Evolutionary conservation across 2,329 filamentous ascomycete genomes (phyloP), one percentile per base, ranked within the genome.

Genomic region (Cyclaneusma minus): DNA sequence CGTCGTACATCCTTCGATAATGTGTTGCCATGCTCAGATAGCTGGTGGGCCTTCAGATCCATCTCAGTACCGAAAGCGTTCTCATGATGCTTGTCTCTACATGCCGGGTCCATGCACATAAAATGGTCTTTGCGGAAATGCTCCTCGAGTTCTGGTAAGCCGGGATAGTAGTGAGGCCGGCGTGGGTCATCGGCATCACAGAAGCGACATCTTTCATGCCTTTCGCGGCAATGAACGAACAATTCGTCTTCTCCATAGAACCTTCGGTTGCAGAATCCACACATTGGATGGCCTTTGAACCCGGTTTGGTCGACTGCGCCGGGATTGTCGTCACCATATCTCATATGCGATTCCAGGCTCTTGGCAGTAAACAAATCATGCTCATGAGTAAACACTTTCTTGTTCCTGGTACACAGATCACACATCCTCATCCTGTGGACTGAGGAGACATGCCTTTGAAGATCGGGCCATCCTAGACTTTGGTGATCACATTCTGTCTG

Each of bases 361-460:
- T 74, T 68, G 34, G 72, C 66, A 1, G 80, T 77, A 49, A 94
- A 95, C 2, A 98, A 64, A 35, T 91, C 82, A 48, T 98, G 89
- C 52, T 98, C 89, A 53, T 98, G 89, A 1, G 89, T 94, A 42
- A 98, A 98, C 17, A 94, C 84, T 47, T 93, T 94, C 55, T 98
- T 98, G 58, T 94, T 85, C 33, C 84, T 64, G 5, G 85, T 80
- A 52, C 85, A 94, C 7, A 93, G 62, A 50, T 93, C 83, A 51
- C 80, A 91, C 76, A 91, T 85, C 47, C 80, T 75, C 55, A 87
- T 92, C 36, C 75, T 64, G 56, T 98, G 89, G 31, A 66, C 68
- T 27, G 61, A 69, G 45, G 77, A 79, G 30, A 94, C 87, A 59
- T 98, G 79, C 21, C 73, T 63, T 48, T 84, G 76, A 29, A 85